phyloP scores from a whole-genome alignment of 345 rosid genomes.

The Eucalyptus sp. region DNA sequence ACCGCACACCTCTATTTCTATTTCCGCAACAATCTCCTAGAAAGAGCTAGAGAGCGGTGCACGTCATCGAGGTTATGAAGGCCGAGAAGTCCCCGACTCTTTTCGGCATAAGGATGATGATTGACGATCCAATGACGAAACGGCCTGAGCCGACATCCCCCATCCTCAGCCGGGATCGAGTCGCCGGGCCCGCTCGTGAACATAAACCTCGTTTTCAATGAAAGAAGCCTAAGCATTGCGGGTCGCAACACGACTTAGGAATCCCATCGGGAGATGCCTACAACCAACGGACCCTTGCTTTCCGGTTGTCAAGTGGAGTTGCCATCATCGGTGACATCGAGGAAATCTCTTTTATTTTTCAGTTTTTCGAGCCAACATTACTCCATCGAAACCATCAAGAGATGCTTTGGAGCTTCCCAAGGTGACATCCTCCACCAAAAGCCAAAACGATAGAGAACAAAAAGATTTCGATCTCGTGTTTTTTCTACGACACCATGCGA shows the following conservation, averaged over 20 bases:
- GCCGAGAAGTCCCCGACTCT: background rate
- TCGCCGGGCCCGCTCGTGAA: slow-evolving; percentile 26
- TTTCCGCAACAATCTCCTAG: slow-evolving; percentile 15
- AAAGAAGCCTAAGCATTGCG: slow-evolving; percentile 41
- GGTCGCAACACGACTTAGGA: slow-evolving; percentile 28
- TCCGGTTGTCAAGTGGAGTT: slow-evolving; percentile 60
- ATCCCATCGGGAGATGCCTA: slow-evolving; percentile 44
- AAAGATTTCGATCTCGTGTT: background rate
- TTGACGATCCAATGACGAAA: background rate
- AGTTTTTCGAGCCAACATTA: background rate
- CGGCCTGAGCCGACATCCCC: background rate
- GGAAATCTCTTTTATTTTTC: background rate
- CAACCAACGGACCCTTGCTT: slow-evolving; percentile 58
- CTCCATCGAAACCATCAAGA: background rate
- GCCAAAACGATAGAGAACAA: background rate
- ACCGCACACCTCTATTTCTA: slow-evolving; percentile 5
- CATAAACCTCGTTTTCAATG: slow-evolving; percentile 44
- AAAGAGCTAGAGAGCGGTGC: slow-evolving; percentile 25
- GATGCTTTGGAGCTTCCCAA: background rate
- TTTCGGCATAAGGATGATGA: background rate
- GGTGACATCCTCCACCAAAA: background rate
- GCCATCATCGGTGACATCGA: slow-evolving; percentile 5
- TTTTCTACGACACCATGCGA: background rate
- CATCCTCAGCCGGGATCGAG: background rate
- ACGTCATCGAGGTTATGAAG: background rate